Percentiles rank a stretch among this genome's conserved stretches.
Evolutionary conservation across 2,329 filamentous ascomycete genomes (phyloP).

Genomic region (Neonectria ditissima): DNA sequence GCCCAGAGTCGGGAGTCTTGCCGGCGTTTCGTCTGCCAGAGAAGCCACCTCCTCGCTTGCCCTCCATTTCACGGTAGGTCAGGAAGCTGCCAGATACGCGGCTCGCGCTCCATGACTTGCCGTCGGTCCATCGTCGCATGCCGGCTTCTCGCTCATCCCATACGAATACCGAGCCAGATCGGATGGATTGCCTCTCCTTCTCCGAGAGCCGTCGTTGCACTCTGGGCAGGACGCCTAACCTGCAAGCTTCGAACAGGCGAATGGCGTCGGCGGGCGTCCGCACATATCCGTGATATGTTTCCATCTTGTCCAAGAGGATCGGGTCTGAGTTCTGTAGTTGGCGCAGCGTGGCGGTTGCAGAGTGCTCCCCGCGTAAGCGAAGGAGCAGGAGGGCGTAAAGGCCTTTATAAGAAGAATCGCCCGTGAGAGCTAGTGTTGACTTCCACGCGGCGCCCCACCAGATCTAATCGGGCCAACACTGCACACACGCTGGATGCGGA

Average conservation of each 20-base stretch:
- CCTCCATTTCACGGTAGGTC: constrained; percentile 98
- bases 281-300: constrained; percentile 96
- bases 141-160: constrained; percentile 99
- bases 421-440: constrained; percentile 40
- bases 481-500: constrained; percentile 34
- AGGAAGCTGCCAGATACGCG: constrained; percentile 97
- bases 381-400: constrained; percentile 31
- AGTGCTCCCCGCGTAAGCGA: constrained; percentile 27
- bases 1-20: constrained; percentile 86
- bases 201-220: constrained; percentile 95
- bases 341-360: constrained; percentile 36
- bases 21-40: constrained; percentile 69
- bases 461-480: constrained; percentile 45
- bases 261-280: constrained; percentile 97
- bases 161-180: constrained; percentile 98
- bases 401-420: constrained; percentile 34
- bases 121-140: constrained; percentile 98
- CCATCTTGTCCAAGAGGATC: constrained; percentile 70
- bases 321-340: constrained; percentile 32
- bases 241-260: constrained; percentile 97
- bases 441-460: constrained; percentile 44
- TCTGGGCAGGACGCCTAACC: constrained; percentile 86
- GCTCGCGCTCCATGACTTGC: constrained; percentile 99
- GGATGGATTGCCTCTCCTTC: constrained; percentile 96
- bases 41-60: constrained; percentile 88